phyloP scores from a whole-genome alignment of 2,329 filamentous ascomycete genomes.

The Apiospora malaysiana region DNA sequence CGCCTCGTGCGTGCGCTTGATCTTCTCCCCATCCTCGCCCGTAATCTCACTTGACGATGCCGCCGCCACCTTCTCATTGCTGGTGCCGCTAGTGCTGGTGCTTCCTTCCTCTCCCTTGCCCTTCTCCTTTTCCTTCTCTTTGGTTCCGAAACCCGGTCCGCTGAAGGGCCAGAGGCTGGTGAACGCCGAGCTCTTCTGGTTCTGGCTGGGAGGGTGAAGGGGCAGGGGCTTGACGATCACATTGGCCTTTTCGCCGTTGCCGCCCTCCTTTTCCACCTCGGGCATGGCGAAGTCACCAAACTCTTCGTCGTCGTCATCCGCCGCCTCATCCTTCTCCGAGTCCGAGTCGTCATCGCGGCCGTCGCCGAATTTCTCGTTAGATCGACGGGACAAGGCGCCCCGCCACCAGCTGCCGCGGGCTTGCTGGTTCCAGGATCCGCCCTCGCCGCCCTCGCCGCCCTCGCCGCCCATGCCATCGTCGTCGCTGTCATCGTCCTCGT shows the following conservation, averaged over 20 bases:
- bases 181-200: constrained; percentile 46
- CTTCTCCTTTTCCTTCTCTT: constrained; percentile 34
- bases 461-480: constrained; percentile 44
- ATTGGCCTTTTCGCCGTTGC: constrained; percentile 29
- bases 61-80: constrained; percentile 30
- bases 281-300: constrained; percentile 74
- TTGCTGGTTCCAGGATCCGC: constrained; percentile 41
- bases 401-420: constrained; percentile 57
- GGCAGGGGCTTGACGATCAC: constrained; percentile 62
- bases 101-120: constrained; percentile 26
- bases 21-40: constrained; percentile 49
- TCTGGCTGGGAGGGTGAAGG: constrained; percentile 54
- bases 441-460: constrained; percentile 41
- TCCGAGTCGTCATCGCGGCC: constrained; percentile 48
- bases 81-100: neutral
- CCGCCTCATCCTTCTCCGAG: constrained; percentile 45
- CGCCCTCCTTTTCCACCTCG: constrained; percentile 50
- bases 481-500: constrained; percentile 58
- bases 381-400: constrained; percentile 42
- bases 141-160: constrained; percentile 43
- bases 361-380: constrained; percentile 46
- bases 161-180: constrained; percentile 66
- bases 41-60: constrained; percentile 40
- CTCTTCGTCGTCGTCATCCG: constrained; percentile 55
- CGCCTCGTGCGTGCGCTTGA: constrained; percentile 57